Evolutionary conservation across 1,284 basidiomycete genomes (phyloP).

Genomic region (Pholiota adiposa): DNA sequence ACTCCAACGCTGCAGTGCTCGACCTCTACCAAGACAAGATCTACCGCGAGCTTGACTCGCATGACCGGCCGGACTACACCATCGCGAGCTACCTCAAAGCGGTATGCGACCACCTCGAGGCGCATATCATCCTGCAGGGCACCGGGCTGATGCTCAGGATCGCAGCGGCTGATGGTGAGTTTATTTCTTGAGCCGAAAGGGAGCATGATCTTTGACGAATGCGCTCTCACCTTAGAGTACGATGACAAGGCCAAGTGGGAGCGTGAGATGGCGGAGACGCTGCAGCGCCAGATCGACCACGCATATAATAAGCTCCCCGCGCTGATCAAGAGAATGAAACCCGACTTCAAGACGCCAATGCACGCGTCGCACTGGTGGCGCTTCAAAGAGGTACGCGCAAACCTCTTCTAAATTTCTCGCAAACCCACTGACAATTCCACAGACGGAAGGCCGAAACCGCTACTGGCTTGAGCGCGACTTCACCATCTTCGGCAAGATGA

Average conservation of each 20-base stretch:
- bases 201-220: not conserved
- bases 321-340: not conserved
- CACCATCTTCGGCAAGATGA: conserved; percentile 1
- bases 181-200: not conserved
- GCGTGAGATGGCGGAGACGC: not conserved
- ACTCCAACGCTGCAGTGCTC: not conserved
- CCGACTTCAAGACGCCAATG: not conserved
- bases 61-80: not conserved
- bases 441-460: not conserved
- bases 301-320: not conserved
- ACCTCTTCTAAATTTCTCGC: too few relatives aligned
- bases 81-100: not conserved
- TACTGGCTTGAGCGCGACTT: not conserved
- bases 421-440: not conserved
- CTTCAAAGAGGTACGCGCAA: not conserved
- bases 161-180: not conserved
- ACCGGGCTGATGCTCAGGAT: not conserved
- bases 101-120: not conserved
- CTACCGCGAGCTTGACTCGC: not conserved
- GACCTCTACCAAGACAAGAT: not conserved
- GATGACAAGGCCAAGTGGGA: not conserved
- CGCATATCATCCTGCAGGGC: not conserved
- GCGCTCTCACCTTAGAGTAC: not conserved
- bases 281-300: not conserved
- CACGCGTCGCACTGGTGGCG: not conserved